A percentile compares a stretch with the other conserved stretches of the same genome.
phyloP scores from a whole-genome alignment of 164 flowering plant species.

The Chloranthus sessilifolius region DNA sequence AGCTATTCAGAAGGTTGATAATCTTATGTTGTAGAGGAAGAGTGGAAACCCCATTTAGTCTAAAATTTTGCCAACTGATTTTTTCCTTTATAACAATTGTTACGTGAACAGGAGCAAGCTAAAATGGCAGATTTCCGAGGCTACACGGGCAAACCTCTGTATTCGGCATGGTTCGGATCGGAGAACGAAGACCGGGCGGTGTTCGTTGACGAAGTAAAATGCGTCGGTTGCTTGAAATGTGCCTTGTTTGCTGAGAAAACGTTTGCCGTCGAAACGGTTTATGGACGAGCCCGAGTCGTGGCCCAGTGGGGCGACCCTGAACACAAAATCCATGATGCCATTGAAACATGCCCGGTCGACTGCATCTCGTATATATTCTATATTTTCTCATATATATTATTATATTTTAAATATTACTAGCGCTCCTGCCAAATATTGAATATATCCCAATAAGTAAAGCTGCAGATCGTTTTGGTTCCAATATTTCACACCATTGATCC shows the following conservation, averaged over 20 bases:
- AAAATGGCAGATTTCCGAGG: slow-evolving; percentile 56
- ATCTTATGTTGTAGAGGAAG: too few species aligned
- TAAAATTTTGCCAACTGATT: too few species aligned
- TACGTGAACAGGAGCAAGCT: slow-evolving; percentile 51
- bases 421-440: too few species aligned
- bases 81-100: not conserved
- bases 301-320: slow-evolving; percentile 97
- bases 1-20: too few species aligned
- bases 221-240: slow-evolving; percentile 92
- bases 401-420: too few species aligned
- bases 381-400: not conserved
- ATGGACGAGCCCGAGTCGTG: slow-evolving; percentile 89
- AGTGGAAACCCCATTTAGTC: too few species aligned
- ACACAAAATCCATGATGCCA: slow-evolving; percentile 64
- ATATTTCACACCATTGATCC: too few species aligned
- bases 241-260: slow-evolving; percentile 79
- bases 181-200: slow-evolving; percentile 75
- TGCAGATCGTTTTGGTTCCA: too few species aligned
- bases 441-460: too few species aligned
- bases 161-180: slow-evolving; percentile 76
- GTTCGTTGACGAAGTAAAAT: slow-evolving; percentile 89
- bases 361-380: slow-evolving; percentile 73
- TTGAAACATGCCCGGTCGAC: slow-evolving; percentile 77
- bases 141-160: slow-evolving; percentile 75
- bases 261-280: slow-evolving; percentile 76